These are phyloP conservation scores for Pythium aquatile DNA, from an alignment of 352 stramenopile species.

Conservation along the genomic window DNA sequence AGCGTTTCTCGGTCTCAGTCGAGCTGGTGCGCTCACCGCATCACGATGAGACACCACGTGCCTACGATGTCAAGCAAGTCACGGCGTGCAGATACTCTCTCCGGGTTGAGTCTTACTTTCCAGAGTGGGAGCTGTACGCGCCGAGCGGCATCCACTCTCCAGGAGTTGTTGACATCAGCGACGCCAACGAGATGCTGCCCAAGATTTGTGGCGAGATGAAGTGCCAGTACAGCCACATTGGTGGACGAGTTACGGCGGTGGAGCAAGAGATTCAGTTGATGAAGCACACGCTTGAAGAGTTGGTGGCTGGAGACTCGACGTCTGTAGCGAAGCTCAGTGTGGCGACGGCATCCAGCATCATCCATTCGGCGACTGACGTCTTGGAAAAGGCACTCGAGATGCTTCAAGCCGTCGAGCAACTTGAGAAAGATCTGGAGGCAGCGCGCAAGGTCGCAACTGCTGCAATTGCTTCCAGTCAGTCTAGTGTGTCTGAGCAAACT, in stretches of 20 bases:
- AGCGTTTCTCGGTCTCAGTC: conserved; percentile 44
- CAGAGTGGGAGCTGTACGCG: conserved; percentile 38
- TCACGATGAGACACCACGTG: conserved; percentile 32
- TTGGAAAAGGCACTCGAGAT: conserved; percentile 59
- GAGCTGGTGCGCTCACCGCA: conserved; percentile 55
- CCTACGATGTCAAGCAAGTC: conserved; percentile 59
- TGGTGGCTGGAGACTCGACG: conserved; percentile 18
- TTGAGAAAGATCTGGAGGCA: conserved; percentile 19
- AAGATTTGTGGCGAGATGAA: conserved; percentile 72
- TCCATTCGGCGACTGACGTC: conserved; percentile 51
- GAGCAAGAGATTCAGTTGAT: conserved; percentile 43
- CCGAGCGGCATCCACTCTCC: conserved; percentile 57
- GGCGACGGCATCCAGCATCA: conserved; percentile 47
- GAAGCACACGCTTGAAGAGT: conserved; percentile 19
- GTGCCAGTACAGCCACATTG: conserved; percentile 57
- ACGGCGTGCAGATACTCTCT: conserved; percentile 56
- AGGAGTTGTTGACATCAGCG: conserved; percentile 66
- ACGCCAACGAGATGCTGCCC: conserved; percentile 49
- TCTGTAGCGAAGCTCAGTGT: conserved; percentile 56
- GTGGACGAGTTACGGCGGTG: conserved; percentile 46
- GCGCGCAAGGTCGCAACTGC: not conserved
- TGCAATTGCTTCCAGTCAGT: not conserved
- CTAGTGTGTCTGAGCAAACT: not conserved
- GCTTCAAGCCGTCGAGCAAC: conserved; percentile 46
- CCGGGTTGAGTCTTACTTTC: conserved; percentile 48